Conservation (phyloP, 2,329 filamentous ascomycete genomes). For the Triangularia verruculosa region DNA sequence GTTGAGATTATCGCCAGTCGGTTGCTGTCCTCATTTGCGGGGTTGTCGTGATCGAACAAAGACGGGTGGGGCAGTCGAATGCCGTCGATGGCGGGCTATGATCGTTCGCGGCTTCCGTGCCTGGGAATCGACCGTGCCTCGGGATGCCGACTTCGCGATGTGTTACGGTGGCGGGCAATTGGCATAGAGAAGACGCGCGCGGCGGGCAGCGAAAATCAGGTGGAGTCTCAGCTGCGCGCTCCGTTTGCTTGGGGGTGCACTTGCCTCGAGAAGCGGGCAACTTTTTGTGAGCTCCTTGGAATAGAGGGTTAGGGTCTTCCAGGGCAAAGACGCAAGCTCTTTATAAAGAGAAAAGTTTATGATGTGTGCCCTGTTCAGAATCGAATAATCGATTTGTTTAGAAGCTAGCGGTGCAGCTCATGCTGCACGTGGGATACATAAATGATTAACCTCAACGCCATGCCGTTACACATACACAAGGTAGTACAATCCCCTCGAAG, state of each 20-base stretch:
- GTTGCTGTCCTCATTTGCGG: neutral
- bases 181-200: neutral
- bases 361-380: no score
- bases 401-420: neutral
- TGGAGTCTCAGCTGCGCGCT: neutral
- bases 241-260: no score
- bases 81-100: neutral
- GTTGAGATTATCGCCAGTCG: neutral
- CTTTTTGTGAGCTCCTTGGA: no score
- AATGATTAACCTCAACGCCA: neutral
- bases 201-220: neutral
- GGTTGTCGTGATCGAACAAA: neutral
- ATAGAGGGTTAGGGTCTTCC: neutral
- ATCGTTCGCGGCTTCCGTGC: neutral
- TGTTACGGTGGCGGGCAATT: neutral
- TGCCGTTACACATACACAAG: neutral
- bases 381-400: neutral
- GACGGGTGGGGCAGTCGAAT: neutral
- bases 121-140: neutral
- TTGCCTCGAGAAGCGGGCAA: no score
- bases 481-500: neutral
- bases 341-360: no score
- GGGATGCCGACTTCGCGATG: neutral
- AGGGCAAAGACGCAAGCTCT: no score
- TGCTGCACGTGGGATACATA: neutral